phyloP scores from a whole-genome alignment of 1,284 basidiomycete species.

The Boletus austroedulis region DNA sequence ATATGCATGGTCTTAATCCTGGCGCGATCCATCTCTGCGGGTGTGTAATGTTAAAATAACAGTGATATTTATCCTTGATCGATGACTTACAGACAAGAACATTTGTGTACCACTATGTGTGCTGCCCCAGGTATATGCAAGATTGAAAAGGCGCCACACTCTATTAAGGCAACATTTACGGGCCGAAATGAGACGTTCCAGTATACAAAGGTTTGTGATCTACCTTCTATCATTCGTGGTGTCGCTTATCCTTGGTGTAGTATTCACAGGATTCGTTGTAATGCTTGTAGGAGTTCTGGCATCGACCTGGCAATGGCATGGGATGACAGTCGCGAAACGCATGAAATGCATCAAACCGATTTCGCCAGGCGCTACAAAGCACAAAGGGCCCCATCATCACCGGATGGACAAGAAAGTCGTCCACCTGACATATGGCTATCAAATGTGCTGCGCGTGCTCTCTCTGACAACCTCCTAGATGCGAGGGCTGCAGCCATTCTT shows the following conservation, averaged over 20 bases:
- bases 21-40: slow-evolving; percentile 55
- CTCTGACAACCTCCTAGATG: too few species aligned
- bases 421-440: slow-evolving; percentile 42
- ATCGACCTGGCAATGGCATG: not conserved
- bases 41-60: slow-evolving; percentile 35
- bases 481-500: too few species aligned
- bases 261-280: slow-evolving; percentile 29
- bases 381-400: slow-evolving; percentile 51
- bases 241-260: slow-evolving; percentile 6
- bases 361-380: slow-evolving; percentile 40
- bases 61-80: not conserved
- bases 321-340: slow-evolving; percentile 44
- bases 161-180: slow-evolving; percentile 55
- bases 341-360: slow-evolving; percentile 48
- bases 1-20: slow-evolving; percentile 49
- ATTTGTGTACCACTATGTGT: slow-evolving; percentile 47
- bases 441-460: slow-evolving; percentile 16
- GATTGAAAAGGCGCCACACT: slow-evolving; percentile 55
- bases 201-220: slow-evolving; percentile 44
- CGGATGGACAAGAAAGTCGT: slow-evolving; percentile 41
- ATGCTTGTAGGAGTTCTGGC: not conserved
- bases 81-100: slow-evolving; percentile 43
- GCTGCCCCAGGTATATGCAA: slow-evolving; percentile 49
- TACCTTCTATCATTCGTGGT: not conserved
- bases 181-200: slow-evolving; percentile 47